Conservation (phyloP, 2,329 filamentous ascomycete species). For the Fusarium vanettenii region DNA sequence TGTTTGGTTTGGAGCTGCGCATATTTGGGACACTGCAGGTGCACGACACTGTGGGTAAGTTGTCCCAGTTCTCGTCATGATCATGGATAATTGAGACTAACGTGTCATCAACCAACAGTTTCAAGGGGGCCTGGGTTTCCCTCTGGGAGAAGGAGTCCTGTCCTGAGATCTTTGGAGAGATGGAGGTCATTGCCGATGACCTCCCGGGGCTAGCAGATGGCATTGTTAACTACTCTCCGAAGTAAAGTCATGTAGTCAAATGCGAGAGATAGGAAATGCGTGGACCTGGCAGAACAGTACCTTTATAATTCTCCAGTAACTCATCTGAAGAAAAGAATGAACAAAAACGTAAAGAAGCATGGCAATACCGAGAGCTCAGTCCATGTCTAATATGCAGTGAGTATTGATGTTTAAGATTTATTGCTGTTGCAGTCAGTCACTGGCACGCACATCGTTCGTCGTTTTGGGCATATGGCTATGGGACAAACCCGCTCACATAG, state of each 20-base stretch:
- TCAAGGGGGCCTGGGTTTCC: constrained; percentile 34
- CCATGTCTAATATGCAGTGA: background rate
- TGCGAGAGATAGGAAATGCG: no score
- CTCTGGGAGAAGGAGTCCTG: constrained; percentile 31
- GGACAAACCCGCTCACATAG: background rate
- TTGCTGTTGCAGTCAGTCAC: background rate
- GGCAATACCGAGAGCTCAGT: background rate
- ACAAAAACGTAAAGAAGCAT: background rate
- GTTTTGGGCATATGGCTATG: background rate
- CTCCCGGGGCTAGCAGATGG: constrained; percentile 32
- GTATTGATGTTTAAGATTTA: background rate
- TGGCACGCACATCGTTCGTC: background rate
- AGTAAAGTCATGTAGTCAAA: background rate
- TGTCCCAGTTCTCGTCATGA: rapidly evolving
- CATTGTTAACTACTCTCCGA: constrained; percentile 8
- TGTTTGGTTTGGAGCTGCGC: constrained; percentile 35
- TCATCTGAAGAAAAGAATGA: background rate
- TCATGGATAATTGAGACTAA: background rate
- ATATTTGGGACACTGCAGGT: constrained; percentile 35
- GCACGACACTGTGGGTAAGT: constrained; percentile 34
- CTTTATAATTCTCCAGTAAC: background rate
- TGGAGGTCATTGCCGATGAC: constrained; percentile 34
- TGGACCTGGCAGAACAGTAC: no score
- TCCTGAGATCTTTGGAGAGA: constrained; percentile 33
- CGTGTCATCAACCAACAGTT: background rate